phyloP scores from a whole-genome alignment of 2,329 filamentous ascomycete species.

The Fusarium tjaetaba region DNA sequence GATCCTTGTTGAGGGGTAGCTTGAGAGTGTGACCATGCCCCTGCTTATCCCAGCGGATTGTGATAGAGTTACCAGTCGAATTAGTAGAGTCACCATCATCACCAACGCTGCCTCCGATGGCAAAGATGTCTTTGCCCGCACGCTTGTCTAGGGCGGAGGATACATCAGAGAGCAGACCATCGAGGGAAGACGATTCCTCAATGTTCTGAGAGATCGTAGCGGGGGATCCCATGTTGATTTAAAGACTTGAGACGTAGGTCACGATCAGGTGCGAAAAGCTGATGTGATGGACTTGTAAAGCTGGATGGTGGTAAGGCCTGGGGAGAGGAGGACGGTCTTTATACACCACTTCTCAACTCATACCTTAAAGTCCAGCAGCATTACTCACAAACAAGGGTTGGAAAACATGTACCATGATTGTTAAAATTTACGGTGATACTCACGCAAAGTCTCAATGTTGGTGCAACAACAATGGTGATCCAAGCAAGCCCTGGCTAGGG shows the following conservation, averaged over 20 bases:
- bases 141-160: not conserved
- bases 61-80: not conserved
- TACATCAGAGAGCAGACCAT: not conserved
- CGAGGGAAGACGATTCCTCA: rapidly evolving
- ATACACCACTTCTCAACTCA: not conserved
- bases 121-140: constrained; percentile 12
- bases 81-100: not conserved
- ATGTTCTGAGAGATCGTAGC: rapidly evolving
- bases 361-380: too few relatives aligned
- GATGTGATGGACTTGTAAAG: not conserved
- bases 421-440: not conserved
- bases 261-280: not conserved
- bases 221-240: too few relatives aligned
- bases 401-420: rapidly evolving
- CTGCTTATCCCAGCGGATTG: not conserved
- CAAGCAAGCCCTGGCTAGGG: too few relatives aligned
- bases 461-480: not conserved
- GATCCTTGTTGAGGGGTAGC: not conserved
- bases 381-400: rapidly evolving
- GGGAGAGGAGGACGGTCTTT: not conserved
- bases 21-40: not conserved
- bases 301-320: not conserved
- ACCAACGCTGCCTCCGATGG: constrained; percentile 4
- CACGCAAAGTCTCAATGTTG: not conserved
- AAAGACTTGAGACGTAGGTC: too few relatives aligned